Conservation (phyloP, 257 asterid genomes). For the Plantago elongata region DNA sequence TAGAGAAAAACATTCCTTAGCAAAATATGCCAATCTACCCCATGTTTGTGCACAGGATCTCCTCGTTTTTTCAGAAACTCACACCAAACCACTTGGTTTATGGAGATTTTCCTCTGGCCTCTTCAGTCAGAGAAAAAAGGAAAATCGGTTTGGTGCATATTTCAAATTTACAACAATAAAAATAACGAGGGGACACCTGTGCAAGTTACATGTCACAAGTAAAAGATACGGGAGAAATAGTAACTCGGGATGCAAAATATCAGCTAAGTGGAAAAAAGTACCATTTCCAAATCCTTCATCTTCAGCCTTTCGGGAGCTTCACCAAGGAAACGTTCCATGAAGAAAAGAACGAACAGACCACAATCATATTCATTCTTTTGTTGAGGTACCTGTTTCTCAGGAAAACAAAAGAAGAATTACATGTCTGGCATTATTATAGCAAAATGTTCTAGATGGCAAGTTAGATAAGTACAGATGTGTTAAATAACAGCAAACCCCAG, state of each 20-base stretch:
- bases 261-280: slow-evolving; percentile 27
- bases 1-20: background rate
- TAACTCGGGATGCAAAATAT: background rate
- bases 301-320: slow-evolving; percentile 64
- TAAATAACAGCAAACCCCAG: no score
- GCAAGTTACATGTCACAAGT: background rate
- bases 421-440: slow-evolving; percentile 6
- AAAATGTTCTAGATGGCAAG: no score
- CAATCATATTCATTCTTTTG: slow-evolving; percentile 84
- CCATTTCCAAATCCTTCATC: slow-evolving; percentile 50
- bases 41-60: no score
- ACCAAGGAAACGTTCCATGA: slow-evolving; percentile 72
- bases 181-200: background rate
- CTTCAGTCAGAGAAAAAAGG: no score
- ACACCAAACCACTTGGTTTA: no score
- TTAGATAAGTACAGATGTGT: no score
- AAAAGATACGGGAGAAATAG: background rate
- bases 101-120: no score
- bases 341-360: slow-evolving; percentile 86
- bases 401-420: slow-evolving; percentile 10
- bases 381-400: slow-evolving; percentile 70
- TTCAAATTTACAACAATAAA: background rate
- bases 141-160: background rate
- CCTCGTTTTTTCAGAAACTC: background rate
- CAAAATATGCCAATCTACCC: no score